phyloP scores from a whole-genome alignment of 305 asterid species.

The Ilex paraguariensis region DNA sequence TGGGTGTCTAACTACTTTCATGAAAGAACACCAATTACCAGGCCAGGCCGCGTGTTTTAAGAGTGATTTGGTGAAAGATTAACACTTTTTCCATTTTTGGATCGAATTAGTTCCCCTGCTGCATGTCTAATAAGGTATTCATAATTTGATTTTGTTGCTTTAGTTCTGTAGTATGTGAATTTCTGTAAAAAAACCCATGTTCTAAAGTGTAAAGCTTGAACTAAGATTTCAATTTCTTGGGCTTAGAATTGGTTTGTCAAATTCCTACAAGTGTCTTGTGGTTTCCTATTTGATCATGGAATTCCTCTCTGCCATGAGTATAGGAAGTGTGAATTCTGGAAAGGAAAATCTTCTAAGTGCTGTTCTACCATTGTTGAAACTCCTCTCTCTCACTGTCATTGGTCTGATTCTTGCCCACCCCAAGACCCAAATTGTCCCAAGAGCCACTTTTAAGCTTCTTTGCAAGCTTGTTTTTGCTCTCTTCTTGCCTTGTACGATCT shows the following conservation, averaged over 20 bases:
- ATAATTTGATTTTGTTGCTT: too few relatives aligned
- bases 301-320: slow-evolving; percentile 7
- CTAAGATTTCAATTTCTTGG: slow-evolving; percentile 11
- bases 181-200: neutral
- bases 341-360: slow-evolving; percentile 11
- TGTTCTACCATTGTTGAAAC: slow-evolving; percentile 68
- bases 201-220: slow-evolving; percentile 18
- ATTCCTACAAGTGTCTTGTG: neutral
- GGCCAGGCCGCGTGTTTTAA: too few relatives aligned
- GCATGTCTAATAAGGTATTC: too few relatives aligned
- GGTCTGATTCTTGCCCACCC: slow-evolving; percentile 82
- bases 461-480: slow-evolving; percentile 85
- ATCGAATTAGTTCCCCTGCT: too few relatives aligned
- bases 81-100: too few relatives aligned
- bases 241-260: slow-evolving; percentile 1
- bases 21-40: too few relatives aligned
- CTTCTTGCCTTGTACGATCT: slow-evolving; percentile 81
- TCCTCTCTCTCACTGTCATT: slow-evolving; percentile 57
- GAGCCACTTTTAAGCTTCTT: slow-evolving; percentile 81
- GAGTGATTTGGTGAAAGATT: too few relatives aligned
- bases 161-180: too few relatives aligned
- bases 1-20: too few relatives aligned
- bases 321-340: slow-evolving; percentile 36
- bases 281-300: slow-evolving; percentile 26
- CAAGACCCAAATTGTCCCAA: slow-evolving; percentile 66